phyloP scores from a whole-genome alignment of 306 rosid genomes.

The Betula pendula region DNA sequence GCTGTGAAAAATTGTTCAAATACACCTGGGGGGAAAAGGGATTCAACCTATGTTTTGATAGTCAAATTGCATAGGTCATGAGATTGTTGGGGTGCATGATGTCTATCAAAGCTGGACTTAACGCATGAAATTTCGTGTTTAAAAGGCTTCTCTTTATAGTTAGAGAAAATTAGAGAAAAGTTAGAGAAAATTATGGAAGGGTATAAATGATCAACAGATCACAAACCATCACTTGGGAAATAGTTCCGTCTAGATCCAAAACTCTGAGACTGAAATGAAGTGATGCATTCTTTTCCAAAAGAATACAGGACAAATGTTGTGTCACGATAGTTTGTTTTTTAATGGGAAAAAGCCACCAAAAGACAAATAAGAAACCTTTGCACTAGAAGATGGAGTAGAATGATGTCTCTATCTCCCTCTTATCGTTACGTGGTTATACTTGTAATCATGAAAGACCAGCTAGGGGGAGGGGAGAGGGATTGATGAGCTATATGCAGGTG shows the following conservation, averaged over 20 bases:
- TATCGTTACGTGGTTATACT: background rate
- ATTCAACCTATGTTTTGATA: background rate
- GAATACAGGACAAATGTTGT: background rate
- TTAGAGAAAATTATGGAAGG: background rate
- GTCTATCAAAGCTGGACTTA: background rate
- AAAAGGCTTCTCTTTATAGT: background rate
- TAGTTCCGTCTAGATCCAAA: background rate
- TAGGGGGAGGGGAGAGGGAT: background rate
- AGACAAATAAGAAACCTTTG: background rate
- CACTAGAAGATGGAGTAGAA: background rate
- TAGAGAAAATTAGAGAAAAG: background rate
- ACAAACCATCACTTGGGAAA: background rate
- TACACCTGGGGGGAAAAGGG: background rate
- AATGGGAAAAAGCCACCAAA: background rate
- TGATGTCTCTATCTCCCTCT: background rate
- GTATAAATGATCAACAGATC: background rate
- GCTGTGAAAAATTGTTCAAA: background rate
- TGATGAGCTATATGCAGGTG: background rate
- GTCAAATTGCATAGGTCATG: background rate
- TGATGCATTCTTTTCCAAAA: background rate
- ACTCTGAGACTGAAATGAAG: background rate
- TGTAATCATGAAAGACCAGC: background rate
- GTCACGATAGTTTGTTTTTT: background rate
- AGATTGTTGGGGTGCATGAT: background rate
- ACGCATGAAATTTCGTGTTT: background rate